Evolutionary conservation across 495 filamentous ascomycete species (phyloP).

Genomic region (Elasticomyces elasticus): DNA sequence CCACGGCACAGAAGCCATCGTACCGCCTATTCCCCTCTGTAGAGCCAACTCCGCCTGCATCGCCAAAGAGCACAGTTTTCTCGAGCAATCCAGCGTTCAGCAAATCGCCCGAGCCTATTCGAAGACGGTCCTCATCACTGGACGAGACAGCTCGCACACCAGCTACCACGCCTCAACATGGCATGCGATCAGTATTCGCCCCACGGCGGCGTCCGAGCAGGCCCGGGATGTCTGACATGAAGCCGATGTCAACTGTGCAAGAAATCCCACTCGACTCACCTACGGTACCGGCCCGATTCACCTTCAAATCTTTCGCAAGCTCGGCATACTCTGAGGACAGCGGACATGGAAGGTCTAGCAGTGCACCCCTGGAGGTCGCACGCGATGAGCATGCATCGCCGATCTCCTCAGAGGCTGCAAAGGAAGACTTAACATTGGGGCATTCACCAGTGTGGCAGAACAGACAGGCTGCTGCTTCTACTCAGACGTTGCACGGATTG

Average conservation of each 20-base stretch:
- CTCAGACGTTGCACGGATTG: conserved; percentile 2
- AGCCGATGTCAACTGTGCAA: conserved; percentile 14
- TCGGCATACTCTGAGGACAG: background rate
- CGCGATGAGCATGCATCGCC: background rate
- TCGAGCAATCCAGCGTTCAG: background rate
- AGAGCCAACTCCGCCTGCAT: conserved; percentile 13
- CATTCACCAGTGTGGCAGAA: background rate
- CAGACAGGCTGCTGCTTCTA: conserved; percentile 5
- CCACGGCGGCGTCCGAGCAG: background rate
- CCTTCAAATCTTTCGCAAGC: background rate
- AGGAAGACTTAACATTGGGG: background rate
- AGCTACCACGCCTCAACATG: background rate
- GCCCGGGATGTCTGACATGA: background rate
- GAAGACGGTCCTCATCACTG: conserved; percentile 8
- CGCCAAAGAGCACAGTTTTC: background rate
- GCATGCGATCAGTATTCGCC: background rate
- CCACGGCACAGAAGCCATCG: background rate
- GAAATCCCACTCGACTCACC: conserved; percentile 15
- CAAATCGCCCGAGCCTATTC: background rate
- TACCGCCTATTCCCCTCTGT: conserved; percentile 16
- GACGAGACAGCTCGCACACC: conserved; percentile 7
- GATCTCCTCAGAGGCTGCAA: background rate
- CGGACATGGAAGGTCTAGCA: conserved; percentile 8
- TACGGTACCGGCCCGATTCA: conserved; percentile 4
- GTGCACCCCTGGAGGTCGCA: conserved; percentile 5